Evolutionary conservation across 345 rosid species (phyloP), one percentile per base, ranked within the genome.

Genomic region (Eucalyptus lansdowneana): DNA sequence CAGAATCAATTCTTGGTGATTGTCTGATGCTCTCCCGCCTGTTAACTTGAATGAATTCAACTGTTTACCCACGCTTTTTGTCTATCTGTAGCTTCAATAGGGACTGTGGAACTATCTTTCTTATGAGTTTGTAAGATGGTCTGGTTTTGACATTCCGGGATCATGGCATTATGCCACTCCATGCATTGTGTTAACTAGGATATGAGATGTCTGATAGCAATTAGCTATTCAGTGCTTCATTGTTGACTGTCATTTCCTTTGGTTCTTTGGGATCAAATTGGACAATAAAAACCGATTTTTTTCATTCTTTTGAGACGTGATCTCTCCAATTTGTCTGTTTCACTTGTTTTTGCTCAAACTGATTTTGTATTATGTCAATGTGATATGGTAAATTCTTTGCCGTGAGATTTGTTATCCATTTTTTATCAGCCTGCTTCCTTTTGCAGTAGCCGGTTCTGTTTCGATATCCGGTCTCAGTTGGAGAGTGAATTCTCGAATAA

Each of bases 1-100:
- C 93, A 93, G 99, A 88, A 97, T 98, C 91, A 96, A 98, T 90
- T 95, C 99, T 62, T 95, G 96, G 99, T 96, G 51, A 25, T 53
- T 40, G 27, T 76, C 85, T 6, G 47, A 76, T 76, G 47, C 85
- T 76, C 5, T 76, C 47, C 85, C 85, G 44, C 85, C 29, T 22
- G 29, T 40, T 21, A 40, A 76, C 44, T 8, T 11, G 29, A 40
- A 40, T 40, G 47, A 5, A 24, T 76, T 19, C 7, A 19, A 3
- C 85, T 40, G 4, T 76, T 13, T 76, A 40, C 29, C 85, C 29
- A 0, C 47, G 9, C 47, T 0, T 72, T 76, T 40, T 11, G 29
- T 76, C 47, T 40, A 4, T 42, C 47, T 6, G 47, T 76, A 76
- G 85, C 29, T 76, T 76, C 47, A 21, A 76, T 29, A 76, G 85